Conservation (phyloP, 768 basidiomycete species). For the Amanita rubescens region DNA sequence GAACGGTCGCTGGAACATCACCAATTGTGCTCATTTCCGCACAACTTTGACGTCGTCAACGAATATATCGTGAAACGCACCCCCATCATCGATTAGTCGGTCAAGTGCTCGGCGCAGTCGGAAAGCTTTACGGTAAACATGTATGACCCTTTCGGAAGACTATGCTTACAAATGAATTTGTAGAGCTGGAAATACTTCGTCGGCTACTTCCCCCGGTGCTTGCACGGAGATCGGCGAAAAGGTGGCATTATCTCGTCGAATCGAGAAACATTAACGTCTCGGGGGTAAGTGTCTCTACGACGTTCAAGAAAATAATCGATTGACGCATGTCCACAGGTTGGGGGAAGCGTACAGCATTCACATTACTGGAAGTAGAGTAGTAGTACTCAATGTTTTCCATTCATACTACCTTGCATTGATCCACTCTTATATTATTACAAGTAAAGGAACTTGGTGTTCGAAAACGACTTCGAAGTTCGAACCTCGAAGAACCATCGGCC, state of each 20-base stretch:
- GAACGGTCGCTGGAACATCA: slow-evolving; percentile 94
- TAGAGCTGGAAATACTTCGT: slow-evolving; percentile 90
- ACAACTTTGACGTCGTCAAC: slow-evolving; percentile 96
- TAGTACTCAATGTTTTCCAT: slow-evolving; percentile 9
- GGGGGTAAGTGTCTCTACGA: slow-evolving; percentile 58
- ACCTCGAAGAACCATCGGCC: no score
- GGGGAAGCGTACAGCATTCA: slow-evolving; percentile 81
- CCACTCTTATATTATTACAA: slow-evolving; percentile 4
- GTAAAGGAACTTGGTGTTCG: no score
- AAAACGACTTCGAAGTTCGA: no score
- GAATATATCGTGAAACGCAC: slow-evolving; percentile 98
- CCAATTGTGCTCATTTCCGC: slow-evolving; percentile 99
- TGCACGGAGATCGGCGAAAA: slow-evolving; percentile 98
- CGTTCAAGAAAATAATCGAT: background rate
- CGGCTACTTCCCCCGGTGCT: slow-evolving; percentile 89
- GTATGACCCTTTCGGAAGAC: background rate
- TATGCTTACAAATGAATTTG: background rate
- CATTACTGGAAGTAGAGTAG: slow-evolving; percentile 77
- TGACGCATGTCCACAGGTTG: slow-evolving; percentile 25
- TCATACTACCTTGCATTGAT: background rate
- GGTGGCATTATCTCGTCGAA: slow-evolving; percentile 88
- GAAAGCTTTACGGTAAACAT: slow-evolving; percentile 74
- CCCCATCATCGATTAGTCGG: slow-evolving; percentile 93
- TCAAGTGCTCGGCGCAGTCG: slow-evolving; percentile 92
- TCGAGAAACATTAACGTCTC: slow-evolving; percentile 98